Evolutionary conservation across 148 eudicot genomes (phyloP).

Genomic region (Persicaria tinctoria): DNA sequence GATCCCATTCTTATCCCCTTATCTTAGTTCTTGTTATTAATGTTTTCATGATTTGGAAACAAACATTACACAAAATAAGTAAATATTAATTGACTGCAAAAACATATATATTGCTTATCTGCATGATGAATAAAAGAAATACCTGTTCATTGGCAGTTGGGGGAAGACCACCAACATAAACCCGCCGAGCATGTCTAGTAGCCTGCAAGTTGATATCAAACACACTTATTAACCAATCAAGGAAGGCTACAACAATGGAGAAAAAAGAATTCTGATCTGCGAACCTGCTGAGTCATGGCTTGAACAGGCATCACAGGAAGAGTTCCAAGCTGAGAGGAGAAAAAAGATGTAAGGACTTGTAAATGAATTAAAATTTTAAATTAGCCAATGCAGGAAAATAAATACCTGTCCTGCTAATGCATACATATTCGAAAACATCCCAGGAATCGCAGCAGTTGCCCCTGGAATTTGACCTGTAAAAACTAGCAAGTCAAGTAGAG

Average conservation of each 20-base stretch:
- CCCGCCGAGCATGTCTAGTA: slow-evolving; percentile 95
- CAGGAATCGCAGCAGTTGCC: slow-evolving; percentile 56
- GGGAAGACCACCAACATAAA: slow-evolving; percentile 97
- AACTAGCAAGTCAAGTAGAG: slow-evolving; percentile 1
- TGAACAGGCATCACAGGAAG: slow-evolving; percentile 92
- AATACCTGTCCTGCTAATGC: slow-evolving; percentile 63
- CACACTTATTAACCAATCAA: neutral
- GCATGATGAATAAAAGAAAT: neutral
- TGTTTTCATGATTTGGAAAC: too few species aligned
- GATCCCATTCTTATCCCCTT: too few species aligned
- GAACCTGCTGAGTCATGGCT: slow-evolving; percentile 99
- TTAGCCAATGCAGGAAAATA: slow-evolving; percentile 6
- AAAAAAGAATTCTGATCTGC: neutral
- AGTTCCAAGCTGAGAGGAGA: slow-evolving; percentile 45
- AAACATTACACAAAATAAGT: neutral
- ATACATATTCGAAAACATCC: slow-evolving; percentile 68
- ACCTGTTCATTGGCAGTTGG: slow-evolving; percentile 97
- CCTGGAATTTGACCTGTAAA: slow-evolving; percentile 69
- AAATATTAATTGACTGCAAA: neutral
- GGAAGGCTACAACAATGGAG: neutral
- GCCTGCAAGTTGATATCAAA: slow-evolving; percentile 46
- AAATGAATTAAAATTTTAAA: neutral
- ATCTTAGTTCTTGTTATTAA: too few species aligned
- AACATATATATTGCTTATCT: neutral
- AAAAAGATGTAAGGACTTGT: neutral